Base-by-base conservation (phyloP, 768 basidiomycete genomes). In the Suillus alpinus region DNA sequence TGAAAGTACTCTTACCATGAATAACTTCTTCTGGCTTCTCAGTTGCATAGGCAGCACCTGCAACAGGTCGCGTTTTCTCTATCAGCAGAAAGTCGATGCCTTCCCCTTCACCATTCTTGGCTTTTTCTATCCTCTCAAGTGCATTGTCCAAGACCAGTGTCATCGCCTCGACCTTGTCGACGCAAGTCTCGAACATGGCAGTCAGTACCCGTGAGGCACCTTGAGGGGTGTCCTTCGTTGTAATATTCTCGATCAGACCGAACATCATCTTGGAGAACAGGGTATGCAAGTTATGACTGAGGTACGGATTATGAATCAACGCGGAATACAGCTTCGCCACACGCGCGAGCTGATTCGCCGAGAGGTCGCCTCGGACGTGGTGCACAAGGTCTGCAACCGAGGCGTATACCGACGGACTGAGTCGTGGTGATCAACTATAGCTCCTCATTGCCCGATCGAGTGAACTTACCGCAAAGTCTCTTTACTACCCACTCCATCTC, bases 301-400 rank as follows among this genome's bases (percentile, higher is more conserved):
- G 83, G 20, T 91, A 86, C 2, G 92, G 84, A 69, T 97, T 94
- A 75, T 98, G 96, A 55, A 97, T 84, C 69, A 93, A 86, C 53
- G 88, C 86, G 1, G 94, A 91, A 72, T 92, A 97, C 57, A 92
- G 85, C 66, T 90, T 86, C 29, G 94, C 86, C 59, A 96, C 85
- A 18, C 85, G 84, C 4, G 85, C 80, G 20, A 98, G 78, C 68
- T 96, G 95, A 9, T 83, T 73, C 5, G 88, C 79, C 2, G 86
- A 85, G 41, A 98, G 83, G 20, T 98, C 95, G 49, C 78, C 80
- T 56, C 94, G 89, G 60, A 95, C 83, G 69, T 97, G 94, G 69
- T 98, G 95, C 59, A 97, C 88, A 12, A 98, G 82, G 74, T 99
- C 97, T 36, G 94, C 94, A 6, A 96, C 85, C 51, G 92, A 89